Evolutionary conservation across 441 rosid genomes (phyloP), one percentile per base, ranked within the genome.

Genomic region (Pelargonium australe): DNA sequence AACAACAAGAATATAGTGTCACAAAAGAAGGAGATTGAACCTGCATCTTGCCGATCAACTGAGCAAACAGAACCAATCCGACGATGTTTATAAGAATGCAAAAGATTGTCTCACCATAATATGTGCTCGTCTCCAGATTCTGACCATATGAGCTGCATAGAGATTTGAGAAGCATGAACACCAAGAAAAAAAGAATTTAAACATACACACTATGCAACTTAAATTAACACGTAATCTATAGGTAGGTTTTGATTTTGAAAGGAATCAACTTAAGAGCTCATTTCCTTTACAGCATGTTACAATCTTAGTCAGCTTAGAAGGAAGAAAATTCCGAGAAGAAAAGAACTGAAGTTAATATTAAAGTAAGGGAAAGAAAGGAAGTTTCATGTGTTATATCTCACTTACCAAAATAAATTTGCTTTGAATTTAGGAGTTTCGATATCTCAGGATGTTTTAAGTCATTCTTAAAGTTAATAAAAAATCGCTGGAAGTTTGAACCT

Each of bases 1-100:
- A 57, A 57, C 62, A 17, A 57, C 25, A 57, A 57, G 9, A 57
- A 57, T 16, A 57, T 57, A 10, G 6, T 57, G 23, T 57, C 25
- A 31, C 34, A 31, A 45, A 66, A 63, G 1, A 19, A 62, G 47
- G 66, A 70, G 11, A 66, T 5, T 70, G 51, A 84, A 85, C 98
- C 94, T 91, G 95, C 96, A 94, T 91, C 78, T 94, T 93, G 71
- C 97, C 98, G 68, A 93, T 93, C 85, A 91, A 85, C 80, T 91
- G 95, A 8, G 98, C 90, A 74, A 88, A 94, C 55, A 91, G 81
- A 69, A 94, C 90, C 72, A 91, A 96, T 72, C 97, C 97, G 78
- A 87, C 65, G 69, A 88, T 87, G 41, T 91, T 84, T 74, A 91
- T 88, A 58, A 91, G 91, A 65, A 91, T 85, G 49, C 96, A 89